Conservation (phyloP, 805 yeast genomes). For the Candida nemodendra region DNA sequence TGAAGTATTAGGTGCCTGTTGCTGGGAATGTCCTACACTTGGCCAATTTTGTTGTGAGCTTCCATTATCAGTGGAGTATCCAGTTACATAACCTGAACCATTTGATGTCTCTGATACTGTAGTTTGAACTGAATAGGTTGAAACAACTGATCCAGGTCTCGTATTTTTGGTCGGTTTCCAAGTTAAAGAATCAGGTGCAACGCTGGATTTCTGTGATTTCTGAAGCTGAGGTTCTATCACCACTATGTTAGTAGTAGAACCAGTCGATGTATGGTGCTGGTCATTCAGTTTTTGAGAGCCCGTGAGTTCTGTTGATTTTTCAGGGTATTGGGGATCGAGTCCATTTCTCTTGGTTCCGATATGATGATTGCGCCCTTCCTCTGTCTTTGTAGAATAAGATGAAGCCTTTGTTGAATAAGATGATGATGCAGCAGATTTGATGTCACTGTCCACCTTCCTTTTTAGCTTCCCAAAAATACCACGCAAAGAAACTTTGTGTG, state of each 20-base stretch:
- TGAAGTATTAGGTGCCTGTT: constrained; percentile 3
- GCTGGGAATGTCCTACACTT: constrained; percentile 1
- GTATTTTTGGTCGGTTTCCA: constrained; percentile 25
- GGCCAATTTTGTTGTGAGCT: constrained; percentile 2
- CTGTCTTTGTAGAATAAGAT: not conserved
- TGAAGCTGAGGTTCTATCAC: constrained; percentile 21
- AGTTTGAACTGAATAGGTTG: constrained; percentile 49
- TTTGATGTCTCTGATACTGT: constrained; percentile 53
- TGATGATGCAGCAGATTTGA: not conserved
- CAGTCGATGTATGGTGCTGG: constrained; percentile 1
- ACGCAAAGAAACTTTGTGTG: constrained; percentile 13
- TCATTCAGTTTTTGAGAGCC: not conserved
- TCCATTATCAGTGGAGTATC: constrained; percentile 35
- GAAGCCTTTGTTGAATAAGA: too few species aligned
- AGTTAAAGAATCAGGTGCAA: constrained; percentile 10
- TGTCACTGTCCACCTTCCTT: constrained; percentile 6
- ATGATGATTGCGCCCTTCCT: not conserved
- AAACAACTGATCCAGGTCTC: constrained; percentile 52
- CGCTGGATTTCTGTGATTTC: constrained; percentile 7
- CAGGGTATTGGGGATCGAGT: not conserved
- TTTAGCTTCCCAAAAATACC: constrained; percentile 12
- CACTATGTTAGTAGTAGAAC: constrained; percentile 15
- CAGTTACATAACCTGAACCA: constrained; percentile 37
- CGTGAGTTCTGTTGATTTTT: not conserved
- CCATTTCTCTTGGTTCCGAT: not conserved